Evolutionary conservation across 306 rosid species (phyloP), one percentile per base, ranked within the genome.

Genomic region (Herpetospermum pedunculosum): DNA sequence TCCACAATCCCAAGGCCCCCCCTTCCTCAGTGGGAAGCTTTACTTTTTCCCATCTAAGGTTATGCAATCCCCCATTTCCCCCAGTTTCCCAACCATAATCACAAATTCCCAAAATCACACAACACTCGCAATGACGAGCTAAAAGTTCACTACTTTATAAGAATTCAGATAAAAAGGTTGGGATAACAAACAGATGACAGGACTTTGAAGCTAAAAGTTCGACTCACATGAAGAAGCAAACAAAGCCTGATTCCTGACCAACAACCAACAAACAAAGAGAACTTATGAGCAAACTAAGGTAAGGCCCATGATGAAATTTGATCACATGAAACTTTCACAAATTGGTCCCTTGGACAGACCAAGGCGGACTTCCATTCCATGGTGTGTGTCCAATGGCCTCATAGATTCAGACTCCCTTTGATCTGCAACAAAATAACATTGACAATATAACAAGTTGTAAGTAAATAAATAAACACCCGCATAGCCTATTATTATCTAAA

Each of bases 281-380:
- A 69, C 43, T 25, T 6, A 68, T 25, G 53, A 37, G 48, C 0
- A 68, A 43, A 68, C 53, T 67, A 5, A 23, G 72, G n/a, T n/a
- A n/a, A n/a, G 11, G 30, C 43, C 44, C 23, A 16, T 4, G 23
- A 65, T 65, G 72, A 38, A 10, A 63, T 63, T 49, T 30, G 44
- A 68, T 80, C 82, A 88, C 43, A 88, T 81, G 73, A 90, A 77
- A 78, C 89, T 89, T 74, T 96, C 96, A 83, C 81, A 77, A 53
- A 87, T 84, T 0, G 99, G 97, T 81, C 99, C 97, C 88, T 95
- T 91, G 2, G 92, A 91, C 21, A 95, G 82, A 30, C 97, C 97
- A 44, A 89, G 86, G 72, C 89, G 96, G 77, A 89, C 96, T 84
- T 95, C 97, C 96, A 95, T 80, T 48, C 96, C 97, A 75, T 95